Conservation (phyloP, 306 rosid species). For the Glycine tomentella region DNA sequence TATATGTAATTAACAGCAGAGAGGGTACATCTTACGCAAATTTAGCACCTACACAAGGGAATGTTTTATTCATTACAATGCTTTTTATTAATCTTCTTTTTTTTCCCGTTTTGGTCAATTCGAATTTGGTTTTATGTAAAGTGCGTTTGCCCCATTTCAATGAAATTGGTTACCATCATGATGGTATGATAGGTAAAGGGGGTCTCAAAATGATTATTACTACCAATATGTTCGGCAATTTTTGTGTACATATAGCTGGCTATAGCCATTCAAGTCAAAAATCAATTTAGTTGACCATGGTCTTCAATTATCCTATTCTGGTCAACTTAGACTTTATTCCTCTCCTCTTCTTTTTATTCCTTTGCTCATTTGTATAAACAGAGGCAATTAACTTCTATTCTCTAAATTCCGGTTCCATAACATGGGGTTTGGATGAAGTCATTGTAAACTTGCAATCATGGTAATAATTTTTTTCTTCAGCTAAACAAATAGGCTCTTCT, state of each 20-base stretch:
- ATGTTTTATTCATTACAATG: constrained; percentile 46
- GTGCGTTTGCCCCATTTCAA: constrained; percentile 39
- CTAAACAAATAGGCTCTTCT: background rate
- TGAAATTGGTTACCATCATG: constrained; percentile 46
- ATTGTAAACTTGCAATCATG: background rate
- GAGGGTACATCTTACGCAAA: constrained; percentile 47
- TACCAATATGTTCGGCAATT: constrained; percentile 9
- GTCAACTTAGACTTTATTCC: background rate
- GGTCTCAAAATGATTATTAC: constrained; percentile 31
- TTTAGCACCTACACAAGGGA: constrained; percentile 47
- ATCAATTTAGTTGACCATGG: constrained; percentile 41
- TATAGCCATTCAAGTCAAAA: constrained; percentile 27
- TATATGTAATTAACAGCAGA: constrained; percentile 20
- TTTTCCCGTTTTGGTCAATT: constrained; percentile 50
- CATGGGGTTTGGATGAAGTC: background rate
- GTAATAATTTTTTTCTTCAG: background rate
- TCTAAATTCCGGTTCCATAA: constrained; percentile 12
- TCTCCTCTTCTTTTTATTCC: background rate
- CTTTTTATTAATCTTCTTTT: constrained; percentile 30
- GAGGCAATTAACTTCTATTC: background rate
- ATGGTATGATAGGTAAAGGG: constrained; percentile 48
- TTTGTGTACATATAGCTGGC: constrained; percentile 12
- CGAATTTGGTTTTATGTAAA: constrained; percentile 13
- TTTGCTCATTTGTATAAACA: background rate
- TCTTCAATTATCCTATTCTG: constrained; percentile 29